Conservation (phyloP, 257 asterid genomes). For the Parsonsia alboflavescens region DNA sequence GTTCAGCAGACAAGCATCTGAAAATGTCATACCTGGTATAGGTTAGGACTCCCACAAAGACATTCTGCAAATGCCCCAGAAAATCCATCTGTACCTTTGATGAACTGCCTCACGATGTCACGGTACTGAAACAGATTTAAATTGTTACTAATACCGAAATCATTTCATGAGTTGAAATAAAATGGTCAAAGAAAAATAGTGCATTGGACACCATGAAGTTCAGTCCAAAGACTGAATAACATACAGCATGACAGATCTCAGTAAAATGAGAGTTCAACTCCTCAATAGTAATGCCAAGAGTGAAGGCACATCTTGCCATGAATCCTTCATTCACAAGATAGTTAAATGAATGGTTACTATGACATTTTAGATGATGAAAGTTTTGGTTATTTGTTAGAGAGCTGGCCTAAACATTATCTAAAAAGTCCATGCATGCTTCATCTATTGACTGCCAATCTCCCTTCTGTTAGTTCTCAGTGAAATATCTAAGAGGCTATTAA, state of each 20-base stretch:
- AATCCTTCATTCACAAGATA: not conserved
- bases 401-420: not conserved
- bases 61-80: slow-evolving; percentile 95
- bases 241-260: not conserved
- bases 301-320: not conserved
- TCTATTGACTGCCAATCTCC: too few species aligned
- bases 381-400: not conserved
- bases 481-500: too few species aligned
- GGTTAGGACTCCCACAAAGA: slow-evolving; percentile 94
- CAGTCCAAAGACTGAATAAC: not conserved
- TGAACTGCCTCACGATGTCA: slow-evolving; percentile 82
- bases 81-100: slow-evolving; percentile 96
- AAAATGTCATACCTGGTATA: slow-evolving; percentile 66
- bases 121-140: slow-evolving; percentile 62
- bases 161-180: slow-evolving; percentile 2
- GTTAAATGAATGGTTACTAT: not conserved
- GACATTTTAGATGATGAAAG: not conserved
- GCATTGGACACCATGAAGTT: not conserved
- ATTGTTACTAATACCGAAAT: not conserved
- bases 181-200: not conserved
- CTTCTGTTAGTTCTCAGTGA: too few species aligned
- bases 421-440: too few species aligned
- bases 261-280: not conserved
- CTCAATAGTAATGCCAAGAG: not conserved
- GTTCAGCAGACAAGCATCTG: not conserved